Conservation (phyloP, 495 filamentous ascomycete genomes). For the Tuber umbilicatum region DNA sequence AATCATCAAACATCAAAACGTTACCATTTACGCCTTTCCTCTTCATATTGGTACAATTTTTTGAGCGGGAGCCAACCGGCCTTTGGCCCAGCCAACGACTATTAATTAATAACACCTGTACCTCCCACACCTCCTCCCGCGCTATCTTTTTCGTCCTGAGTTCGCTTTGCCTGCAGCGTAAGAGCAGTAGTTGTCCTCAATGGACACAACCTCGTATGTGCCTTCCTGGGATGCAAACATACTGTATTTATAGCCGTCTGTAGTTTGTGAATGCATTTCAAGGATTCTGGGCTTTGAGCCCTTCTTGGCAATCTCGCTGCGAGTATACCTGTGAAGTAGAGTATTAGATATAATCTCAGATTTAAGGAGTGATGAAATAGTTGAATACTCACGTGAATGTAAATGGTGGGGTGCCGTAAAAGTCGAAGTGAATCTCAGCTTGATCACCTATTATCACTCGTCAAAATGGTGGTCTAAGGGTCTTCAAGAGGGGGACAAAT, state of each 20-base stretch:
- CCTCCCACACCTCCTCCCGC: not conserved
- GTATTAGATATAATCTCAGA: not conserved
- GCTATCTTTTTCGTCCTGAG: slow-evolving; percentile 27
- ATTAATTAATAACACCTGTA: not conserved
- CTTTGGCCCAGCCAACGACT: not conserved
- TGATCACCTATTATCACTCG: slow-evolving; percentile 52
- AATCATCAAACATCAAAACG: not conserved
- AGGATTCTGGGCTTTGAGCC: slow-evolving; percentile 70
- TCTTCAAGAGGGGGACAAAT: not conserved
- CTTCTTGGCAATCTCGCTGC: slow-evolving; percentile 73
- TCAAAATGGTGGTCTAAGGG: not conserved
- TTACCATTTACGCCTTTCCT: slow-evolving; percentile 1
- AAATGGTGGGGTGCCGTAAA: slow-evolving; percentile 91
- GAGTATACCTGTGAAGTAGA: slow-evolving; percentile 59
- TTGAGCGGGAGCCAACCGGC: not conserved
- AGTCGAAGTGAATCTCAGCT: slow-evolving; percentile 85
- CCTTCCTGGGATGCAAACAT: slow-evolving; percentile 83
- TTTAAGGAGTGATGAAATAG: not conserved
- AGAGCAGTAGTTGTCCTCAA: slow-evolving; percentile 78
- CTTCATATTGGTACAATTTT: not conserved
- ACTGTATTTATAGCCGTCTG: slow-evolving; percentile 69
- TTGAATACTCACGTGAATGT: slow-evolving; percentile 68
- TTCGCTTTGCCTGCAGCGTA: slow-evolving; percentile 33
- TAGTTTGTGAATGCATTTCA: slow-evolving; percentile 81
- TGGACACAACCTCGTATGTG: slow-evolving; percentile 91